Evolutionary conservation across 2,329 filamentous ascomycete species (phyloP), one percentile per base, ranked within the genome.

Genomic region (Tolypocladium guangdongense): DNA sequence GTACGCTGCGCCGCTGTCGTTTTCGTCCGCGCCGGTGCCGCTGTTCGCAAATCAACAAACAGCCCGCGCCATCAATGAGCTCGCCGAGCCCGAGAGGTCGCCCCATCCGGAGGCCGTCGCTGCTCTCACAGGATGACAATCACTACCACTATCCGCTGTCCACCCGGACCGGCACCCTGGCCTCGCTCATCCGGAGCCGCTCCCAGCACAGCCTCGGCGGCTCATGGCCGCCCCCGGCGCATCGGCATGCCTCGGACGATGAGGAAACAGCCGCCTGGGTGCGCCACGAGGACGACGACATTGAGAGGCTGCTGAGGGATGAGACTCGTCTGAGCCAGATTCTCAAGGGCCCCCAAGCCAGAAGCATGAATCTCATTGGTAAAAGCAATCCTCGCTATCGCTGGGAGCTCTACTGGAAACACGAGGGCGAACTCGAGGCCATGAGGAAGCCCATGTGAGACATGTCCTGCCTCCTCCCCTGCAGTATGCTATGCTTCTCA

Each of bases 331-430:
- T 84, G 50, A 81, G 72, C 54, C 74, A 77, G 56, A 72, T 86
- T 55, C 77, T 86, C 52, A 76, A 78, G 62, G 80, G 79, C n/a
- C 83, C 86, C 3, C 82, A 88, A 66, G 86, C 90, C 78, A 79
- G 88, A 57, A 90, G 86, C 64, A 87, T 90, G 80, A 81, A 89
- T 52, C 77, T 97, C 62, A 95, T 96, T 66, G 92, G 92, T 43
- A 88, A 88, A 62, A 89, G 82, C 59, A 96, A 93, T 66, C 88
- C 89, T 20, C 76, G 88, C 56, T 96, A 95, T 70, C 80, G 80
- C 57, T 96, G 90, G 86, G 86, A 90, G 65, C 80, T 78, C 56
- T 96, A 96, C 67, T 95, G 88, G 81, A 95, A 88, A 68, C 81
- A 82, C 0, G 83, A 90, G 33, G 84, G 87, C 32, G 79, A 95